These are phyloP conservation scores for Ophiobolus disseminans DNA, from an alignment of 2,329 filamentous ascomycete species.

Conservation along the genomic window DNA sequence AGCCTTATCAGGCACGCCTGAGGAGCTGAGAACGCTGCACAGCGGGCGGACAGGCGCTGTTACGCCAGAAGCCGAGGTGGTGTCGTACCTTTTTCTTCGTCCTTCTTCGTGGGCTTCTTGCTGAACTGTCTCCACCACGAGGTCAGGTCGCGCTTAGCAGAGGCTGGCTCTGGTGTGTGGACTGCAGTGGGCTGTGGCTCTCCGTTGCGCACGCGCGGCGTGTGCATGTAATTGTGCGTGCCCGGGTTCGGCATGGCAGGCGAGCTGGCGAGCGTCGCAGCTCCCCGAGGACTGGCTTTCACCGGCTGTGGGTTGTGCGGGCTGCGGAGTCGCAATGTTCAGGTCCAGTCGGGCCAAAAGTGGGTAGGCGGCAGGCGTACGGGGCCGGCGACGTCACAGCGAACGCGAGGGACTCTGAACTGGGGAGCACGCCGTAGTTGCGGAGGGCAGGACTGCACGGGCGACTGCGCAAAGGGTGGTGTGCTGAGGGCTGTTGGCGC, in stretches of 20 bases:
- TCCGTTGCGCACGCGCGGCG: conserved; percentile 52
- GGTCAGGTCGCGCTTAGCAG: conserved; percentile 84
- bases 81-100: conserved; percentile 66
- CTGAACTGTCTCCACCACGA: conserved; percentile 98
- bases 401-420: conserved; percentile 12
- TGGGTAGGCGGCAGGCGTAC: conserved; percentile 35
- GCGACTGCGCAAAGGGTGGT: conserved; percentile 3
- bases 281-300: conserved; percentile 27
- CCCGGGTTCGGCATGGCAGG: conserved; percentile 49
- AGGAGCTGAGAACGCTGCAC: conserved; percentile 8
- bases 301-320: conserved; percentile 24
- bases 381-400: conserved; percentile 26
- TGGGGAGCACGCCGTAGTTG: conserved; percentile 13
- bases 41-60: conserved; percentile 4
- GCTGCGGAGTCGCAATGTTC: conserved; percentile 26
- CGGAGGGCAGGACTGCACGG: conserved; percentile 16
- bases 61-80: conserved; percentile 1
- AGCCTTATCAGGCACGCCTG: conserved; percentile 22
- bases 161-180: conserved; percentile 69
- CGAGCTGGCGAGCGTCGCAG: conserved; percentile 33
- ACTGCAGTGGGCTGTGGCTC: conserved; percentile 52
- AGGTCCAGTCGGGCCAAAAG: conserved; percentile 30
- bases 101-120: conserved; percentile 66
- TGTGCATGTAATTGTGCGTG: conserved; percentile 46
- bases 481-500: conserved; percentile 17